Evolutionary conservation across 192 early-diverging fungal species (phyloP).

Genomic region (Coemansia aciculifera): DNA sequence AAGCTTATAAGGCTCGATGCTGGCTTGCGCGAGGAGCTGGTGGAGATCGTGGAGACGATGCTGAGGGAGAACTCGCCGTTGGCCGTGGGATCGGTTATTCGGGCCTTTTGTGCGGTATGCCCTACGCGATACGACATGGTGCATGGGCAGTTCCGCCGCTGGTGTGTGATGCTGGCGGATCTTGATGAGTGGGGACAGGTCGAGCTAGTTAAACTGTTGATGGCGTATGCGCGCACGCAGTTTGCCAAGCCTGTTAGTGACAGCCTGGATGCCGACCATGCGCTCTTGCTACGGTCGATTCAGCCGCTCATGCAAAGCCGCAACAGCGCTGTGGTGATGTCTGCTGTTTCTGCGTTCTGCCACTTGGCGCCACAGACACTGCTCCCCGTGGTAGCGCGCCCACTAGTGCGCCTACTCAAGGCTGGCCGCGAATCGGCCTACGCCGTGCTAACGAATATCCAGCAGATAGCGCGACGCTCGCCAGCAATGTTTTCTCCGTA

Average conservation of each 20-base stretch:
- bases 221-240: slow-evolving; percentile 74
- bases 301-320: slow-evolving; percentile 78
- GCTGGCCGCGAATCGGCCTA: slow-evolving; percentile 76
- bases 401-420: slow-evolving; percentile 76
- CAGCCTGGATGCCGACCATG: slow-evolving; percentile 78
- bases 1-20: slow-evolving; percentile 80
- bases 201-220: slow-evolving; percentile 74
- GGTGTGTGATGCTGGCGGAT: slow-evolving; percentile 82
- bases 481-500: slow-evolving; percentile 73
- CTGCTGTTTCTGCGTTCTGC: slow-evolving; percentile 66
- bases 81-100: slow-evolving; percentile 83
- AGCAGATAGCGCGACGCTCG: slow-evolving; percentile 66
- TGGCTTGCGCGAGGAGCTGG: slow-evolving; percentile 68
- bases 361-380: slow-evolving; percentile 64
- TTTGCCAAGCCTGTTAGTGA: slow-evolving; percentile 27
- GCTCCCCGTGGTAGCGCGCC: slow-evolving; percentile 61
- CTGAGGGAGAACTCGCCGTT: slow-evolving; percentile 83
- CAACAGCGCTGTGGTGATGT: slow-evolving; percentile 79
- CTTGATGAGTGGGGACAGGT: slow-evolving; percentile 97
- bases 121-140: slow-evolving; percentile 83
- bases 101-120: slow-evolving; percentile 84
- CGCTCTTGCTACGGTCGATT: slow-evolving; percentile 66
- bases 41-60: slow-evolving; percentile 73
- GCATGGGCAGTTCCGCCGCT: slow-evolving; percentile 85
- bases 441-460: slow-evolving; percentile 74